Evolutionary conservation across 75 land plant species (phyloP).

Genomic region (Ceratopteris richardii): DNA sequence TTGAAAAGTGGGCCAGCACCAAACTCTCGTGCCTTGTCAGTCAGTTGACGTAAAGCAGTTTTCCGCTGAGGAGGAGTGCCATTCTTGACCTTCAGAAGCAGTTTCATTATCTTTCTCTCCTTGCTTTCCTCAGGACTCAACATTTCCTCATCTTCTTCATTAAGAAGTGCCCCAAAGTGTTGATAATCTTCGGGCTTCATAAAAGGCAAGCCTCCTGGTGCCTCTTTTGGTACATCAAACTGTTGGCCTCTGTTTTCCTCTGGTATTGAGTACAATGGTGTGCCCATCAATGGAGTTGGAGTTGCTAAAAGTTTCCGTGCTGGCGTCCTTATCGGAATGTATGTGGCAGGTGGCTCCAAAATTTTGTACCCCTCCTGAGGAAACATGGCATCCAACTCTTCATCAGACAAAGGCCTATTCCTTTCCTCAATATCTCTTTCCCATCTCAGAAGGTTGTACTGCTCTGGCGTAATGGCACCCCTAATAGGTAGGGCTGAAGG

Average conservation of each 20-base stretch:
- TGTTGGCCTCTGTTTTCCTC: slow-evolving; percentile 93
- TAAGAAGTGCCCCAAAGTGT: slow-evolving; percentile 72
- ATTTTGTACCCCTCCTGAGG: slow-evolving; percentile 92
- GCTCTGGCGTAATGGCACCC: slow-evolving; percentile 80
- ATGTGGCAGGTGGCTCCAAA: slow-evolving; percentile 83
- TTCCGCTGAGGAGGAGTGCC: slow-evolving; percentile 97
- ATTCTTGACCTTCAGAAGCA: slow-evolving; percentile 92
- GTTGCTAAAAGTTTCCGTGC: slow-evolving; percentile 94
- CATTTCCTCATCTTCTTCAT: slow-evolving; percentile 89
- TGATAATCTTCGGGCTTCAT: slow-evolving; percentile 97
- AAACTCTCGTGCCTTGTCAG: slow-evolving; percentile 92
- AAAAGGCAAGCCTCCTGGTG: slow-evolving; percentile 86
- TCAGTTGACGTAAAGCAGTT: slow-evolving; percentile 87
- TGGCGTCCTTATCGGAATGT: slow-evolving; percentile 94
- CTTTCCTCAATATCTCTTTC: slow-evolving; percentile 95
- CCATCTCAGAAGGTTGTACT: slow-evolving; percentile 86
- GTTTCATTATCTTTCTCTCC: slow-evolving; percentile 96
- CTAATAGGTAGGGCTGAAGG: slow-evolving; percentile 63
- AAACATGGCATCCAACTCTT: slow-evolving; percentile 91
- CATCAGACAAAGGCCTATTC: slow-evolving; percentile 84
- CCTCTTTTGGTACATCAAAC: slow-evolving; percentile 92
- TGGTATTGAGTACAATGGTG: slow-evolving; percentile 85
- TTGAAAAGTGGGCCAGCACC: slow-evolving; percentile 96
- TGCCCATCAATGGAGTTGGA: slow-evolving; percentile 73
- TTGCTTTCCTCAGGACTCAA: slow-evolving; percentile 94